phyloP scores from a whole-genome alignment of 2,329 filamentous ascomycete species.

The Zymoseptoria brevis region DNA sequence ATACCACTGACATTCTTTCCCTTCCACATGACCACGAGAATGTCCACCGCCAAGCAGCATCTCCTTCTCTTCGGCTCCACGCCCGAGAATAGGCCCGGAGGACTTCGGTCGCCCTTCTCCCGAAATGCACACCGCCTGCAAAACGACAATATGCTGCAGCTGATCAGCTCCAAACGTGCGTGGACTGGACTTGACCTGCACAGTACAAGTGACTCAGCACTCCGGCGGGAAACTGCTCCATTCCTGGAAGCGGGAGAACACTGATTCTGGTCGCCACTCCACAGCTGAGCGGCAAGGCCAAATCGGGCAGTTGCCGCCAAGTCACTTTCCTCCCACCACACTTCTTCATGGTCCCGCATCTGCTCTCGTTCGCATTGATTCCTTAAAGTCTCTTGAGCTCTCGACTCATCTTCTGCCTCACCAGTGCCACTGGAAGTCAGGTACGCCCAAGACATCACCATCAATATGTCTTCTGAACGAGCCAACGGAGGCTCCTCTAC shows the following conservation, averaged over 20 bases:
- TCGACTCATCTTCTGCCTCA: neutral
- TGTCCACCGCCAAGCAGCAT: neutral
- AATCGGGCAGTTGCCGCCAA: neutral
- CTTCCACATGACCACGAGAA: neutral
- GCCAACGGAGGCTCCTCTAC: constrained; percentile 23
- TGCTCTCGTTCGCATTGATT: neutral
- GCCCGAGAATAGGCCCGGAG: constrained; percentile 1
- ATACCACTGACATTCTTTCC: neutral
- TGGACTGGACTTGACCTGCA: no score
- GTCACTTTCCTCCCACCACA: neutral
- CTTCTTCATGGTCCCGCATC: neutral
- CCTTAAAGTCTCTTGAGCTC: neutral
- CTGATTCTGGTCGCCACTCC: neutral
- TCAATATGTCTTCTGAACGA: constrained; percentile 10
- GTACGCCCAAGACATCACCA: neutral
- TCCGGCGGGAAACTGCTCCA: neutral
- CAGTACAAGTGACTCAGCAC: no score
- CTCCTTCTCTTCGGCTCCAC: neutral
- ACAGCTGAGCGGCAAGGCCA: constrained; percentile 1
- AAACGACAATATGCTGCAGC: no score
- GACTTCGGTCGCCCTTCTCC: neutral
- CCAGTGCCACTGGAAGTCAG: neutral
- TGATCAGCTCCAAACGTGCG: no score
- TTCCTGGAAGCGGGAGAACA: neutral
- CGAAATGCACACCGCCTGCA: no score